These are phyloP conservation scores for Neofusicoccum laricinum DNA, from an alignment of 2,329 filamentous ascomycete genomes.

Conservation along the genomic window DNA sequence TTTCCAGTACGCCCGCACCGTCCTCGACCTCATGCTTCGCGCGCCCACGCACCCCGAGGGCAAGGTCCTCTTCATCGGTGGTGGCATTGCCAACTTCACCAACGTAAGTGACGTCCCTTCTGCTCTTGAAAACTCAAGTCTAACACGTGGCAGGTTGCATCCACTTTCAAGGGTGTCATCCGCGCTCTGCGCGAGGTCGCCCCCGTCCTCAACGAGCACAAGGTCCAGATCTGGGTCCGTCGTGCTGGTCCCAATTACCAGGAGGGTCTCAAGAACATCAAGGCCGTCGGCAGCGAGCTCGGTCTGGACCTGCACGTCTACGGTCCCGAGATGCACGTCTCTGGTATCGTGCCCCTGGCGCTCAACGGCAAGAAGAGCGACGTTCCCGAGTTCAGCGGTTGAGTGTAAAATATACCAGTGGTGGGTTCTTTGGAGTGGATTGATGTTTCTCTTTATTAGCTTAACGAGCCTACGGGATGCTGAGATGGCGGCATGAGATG, in stretches of 20 bases:
- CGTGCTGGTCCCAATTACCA: conserved; percentile 96
- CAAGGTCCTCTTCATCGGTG: conserved; percentile 99
- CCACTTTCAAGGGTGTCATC: conserved; percentile 99
- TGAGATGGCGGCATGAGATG: conserved; percentile 3
- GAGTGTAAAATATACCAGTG: conserved; percentile 22
- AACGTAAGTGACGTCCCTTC: conserved; percentile 58
- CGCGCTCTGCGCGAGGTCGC: conserved; percentile 89
- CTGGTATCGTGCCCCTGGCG: conserved; percentile 91
- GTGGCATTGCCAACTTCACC: conserved; percentile 99
- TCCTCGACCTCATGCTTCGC: conserved; percentile 95
- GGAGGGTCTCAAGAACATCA: conserved; percentile 99
- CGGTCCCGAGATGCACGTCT: conserved; percentile 81
- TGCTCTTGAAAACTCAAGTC: background rate
- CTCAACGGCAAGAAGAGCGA: conserved; percentile 62
- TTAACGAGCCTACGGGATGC: conserved; percentile 12
- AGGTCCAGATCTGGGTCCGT: conserved; percentile 95
- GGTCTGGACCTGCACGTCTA: conserved; percentile 92
- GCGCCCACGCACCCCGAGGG: conserved; percentile 80
- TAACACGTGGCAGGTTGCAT: conserved; percentile 59
- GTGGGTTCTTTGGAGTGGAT: background rate
- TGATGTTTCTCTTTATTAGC: conserved; percentile 7
- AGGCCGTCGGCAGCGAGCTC: conserved; percentile 89
- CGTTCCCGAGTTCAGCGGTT: conserved; percentile 61
- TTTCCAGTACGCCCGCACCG: conserved; percentile 97
- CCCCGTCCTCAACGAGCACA: conserved; percentile 85